Conservation (phyloP, 2,329 filamentous ascomycete species). For the Botrytis porri region DNA sequence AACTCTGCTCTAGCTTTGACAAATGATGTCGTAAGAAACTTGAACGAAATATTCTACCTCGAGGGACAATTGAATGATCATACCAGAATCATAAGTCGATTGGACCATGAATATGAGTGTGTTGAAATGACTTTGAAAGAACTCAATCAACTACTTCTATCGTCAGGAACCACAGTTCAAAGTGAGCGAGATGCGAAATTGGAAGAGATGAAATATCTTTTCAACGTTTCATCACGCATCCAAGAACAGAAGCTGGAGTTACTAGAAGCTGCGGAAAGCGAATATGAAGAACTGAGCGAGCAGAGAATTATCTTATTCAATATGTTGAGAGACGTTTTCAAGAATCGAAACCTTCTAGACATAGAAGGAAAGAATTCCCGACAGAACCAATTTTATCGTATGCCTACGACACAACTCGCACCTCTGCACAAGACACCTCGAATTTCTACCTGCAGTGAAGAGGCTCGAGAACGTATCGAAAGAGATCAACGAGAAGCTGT, state of each 20-base stretch:
- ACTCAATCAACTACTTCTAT: background rate
- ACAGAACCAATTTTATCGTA: background rate
- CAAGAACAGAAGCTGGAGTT: background rate
- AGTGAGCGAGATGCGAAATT: background rate
- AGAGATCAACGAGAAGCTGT: constrained; percentile 1
- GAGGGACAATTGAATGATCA: constrained; percentile 3
- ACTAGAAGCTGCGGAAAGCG: background rate
- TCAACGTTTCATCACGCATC: background rate
- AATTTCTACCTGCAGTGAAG: background rate
- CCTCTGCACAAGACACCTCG: background rate
- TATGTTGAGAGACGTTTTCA: background rate
- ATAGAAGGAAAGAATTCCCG: background rate
- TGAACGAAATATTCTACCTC: constrained; percentile 6
- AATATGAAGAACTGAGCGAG: background rate
- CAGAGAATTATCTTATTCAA: background rate
- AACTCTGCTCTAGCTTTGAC: constrained; percentile 16
- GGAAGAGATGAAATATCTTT: background rate
- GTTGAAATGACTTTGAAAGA: background rate
- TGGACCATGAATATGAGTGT: background rate
- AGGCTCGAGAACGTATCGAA: background rate
- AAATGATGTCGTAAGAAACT: background rate
- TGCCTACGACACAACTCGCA: background rate
- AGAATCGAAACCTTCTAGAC: background rate
- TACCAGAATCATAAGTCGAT: background rate
- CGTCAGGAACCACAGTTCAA: background rate